phyloP scores from a whole-genome alignment of 768 basidiomycete genomes.

The Infundibulicybe gibba region DNA sequence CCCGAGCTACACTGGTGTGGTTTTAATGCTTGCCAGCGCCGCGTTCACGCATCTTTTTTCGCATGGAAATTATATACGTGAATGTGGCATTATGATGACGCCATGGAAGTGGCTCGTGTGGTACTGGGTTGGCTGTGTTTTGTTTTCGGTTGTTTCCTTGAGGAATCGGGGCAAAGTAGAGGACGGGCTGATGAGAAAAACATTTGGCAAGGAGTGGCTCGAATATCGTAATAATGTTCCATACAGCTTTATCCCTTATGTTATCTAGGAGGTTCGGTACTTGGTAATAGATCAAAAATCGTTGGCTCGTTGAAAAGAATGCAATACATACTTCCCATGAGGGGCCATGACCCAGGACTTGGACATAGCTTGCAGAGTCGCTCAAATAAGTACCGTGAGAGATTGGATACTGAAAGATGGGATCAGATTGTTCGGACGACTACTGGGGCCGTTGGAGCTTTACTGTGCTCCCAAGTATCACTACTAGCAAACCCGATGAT shows the following conservation, averaged over 20 bases:
- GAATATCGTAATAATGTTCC: conserved; percentile 20
- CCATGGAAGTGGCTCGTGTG: conserved; percentile 3
- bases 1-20: conserved; percentile 19
- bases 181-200: conserved; percentile 19
- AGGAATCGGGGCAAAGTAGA: conserved; percentile 18
- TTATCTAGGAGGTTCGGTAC: conserved; percentile 19
- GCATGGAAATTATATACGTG: conserved; percentile 5
- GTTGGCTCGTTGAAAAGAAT: no score
- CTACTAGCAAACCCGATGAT: no score
- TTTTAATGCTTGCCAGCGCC: conserved; percentile 5
- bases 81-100: conserved; percentile 9
- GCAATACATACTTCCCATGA: no score
- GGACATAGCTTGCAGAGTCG: no score
- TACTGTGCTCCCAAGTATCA: no score
- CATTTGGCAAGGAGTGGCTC: conserved; percentile 30
- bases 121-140: neutral
- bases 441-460: no score
- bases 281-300: no score
- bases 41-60: conserved; percentile 9
- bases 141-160: neutral
- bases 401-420: no score
- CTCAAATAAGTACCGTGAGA: no score
- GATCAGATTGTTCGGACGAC: no score
- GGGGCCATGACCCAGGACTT: no score
- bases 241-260: conserved; percentile 23